Conservation (phyloP, 139 green algal genomes). For the Diplosphaera chodatii region DNA sequence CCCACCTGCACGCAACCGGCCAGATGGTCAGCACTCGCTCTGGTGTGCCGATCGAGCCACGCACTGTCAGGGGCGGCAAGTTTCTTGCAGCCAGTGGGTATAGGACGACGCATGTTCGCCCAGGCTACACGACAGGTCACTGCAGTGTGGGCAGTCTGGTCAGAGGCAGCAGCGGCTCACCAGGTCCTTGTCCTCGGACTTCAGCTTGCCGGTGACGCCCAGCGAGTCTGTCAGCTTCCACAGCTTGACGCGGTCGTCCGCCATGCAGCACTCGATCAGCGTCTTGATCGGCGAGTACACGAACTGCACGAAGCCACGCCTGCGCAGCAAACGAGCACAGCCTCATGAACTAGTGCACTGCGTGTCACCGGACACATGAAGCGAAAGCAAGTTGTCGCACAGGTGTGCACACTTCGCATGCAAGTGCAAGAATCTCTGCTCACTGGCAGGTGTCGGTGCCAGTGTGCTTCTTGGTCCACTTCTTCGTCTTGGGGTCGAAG, state of each 20-base stretch:
- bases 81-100: too few species aligned
- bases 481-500: slow-evolving; percentile 95
- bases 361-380: too few species aligned
- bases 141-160: too few species aligned
- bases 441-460: slow-evolving; percentile 68
- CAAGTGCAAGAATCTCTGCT: too few species aligned
- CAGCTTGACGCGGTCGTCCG: slow-evolving; percentile 95
- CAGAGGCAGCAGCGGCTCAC: too few species aligned
- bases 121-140: too few species aligned
- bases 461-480: slow-evolving; percentile 96
- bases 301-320: slow-evolving; percentile 97
- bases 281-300: slow-evolving; percentile 95
- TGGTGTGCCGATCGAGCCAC: too few species aligned
- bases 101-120: too few species aligned
- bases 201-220: slow-evolving; percentile 70
- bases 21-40: background rate
- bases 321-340: slow-evolving; percentile 1
- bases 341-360: too few species aligned
- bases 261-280: slow-evolving; percentile 92
- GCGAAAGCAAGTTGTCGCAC: too few species aligned
- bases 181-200: slow-evolving; percentile 89
- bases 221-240: slow-evolving; percentile 93
- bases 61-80: too few species aligned
- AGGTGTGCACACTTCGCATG: too few species aligned
- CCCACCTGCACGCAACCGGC: slow-evolving; percentile 47